Evolutionary conservation across 805 yeast genomes (phyloP).

Genomic region (Saccharomycopsis oosterbeekiorum): DNA sequence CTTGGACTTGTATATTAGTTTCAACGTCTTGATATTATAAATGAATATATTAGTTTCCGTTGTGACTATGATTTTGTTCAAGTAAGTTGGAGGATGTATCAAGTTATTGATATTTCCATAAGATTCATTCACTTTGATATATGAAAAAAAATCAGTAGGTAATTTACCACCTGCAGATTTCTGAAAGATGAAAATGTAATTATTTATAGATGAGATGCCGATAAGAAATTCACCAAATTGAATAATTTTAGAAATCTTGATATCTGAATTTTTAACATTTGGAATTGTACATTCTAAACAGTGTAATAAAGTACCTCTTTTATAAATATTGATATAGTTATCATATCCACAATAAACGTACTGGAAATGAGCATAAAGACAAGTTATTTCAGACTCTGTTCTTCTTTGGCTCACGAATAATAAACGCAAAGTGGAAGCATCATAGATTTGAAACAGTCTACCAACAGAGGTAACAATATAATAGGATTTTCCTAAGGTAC

Average conservation of each 20-base stretch:
- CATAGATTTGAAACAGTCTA: slow-evolving; percentile 82
- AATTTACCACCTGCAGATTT: slow-evolving; percentile 35
- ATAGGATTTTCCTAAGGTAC: slow-evolving; percentile 80
- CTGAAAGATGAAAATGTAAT: slow-evolving; percentile 44
- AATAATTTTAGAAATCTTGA: slow-evolving; percentile 37
- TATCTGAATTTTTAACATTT: slow-evolving; percentile 8
- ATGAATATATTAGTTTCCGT: slow-evolving; percentile 54
- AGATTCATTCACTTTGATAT: slow-evolving; percentile 44
- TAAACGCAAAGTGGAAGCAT: slow-evolving; percentile 75
- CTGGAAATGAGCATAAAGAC: slow-evolving; percentile 73
- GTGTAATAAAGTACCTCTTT: slow-evolving; percentile 63
- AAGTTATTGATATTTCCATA: slow-evolving; percentile 65
- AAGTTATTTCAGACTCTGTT: slow-evolving; percentile 59
- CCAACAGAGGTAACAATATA: slow-evolving; percentile 89
- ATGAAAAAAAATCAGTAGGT: slow-evolving; percentile 60
- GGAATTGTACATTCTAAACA: slow-evolving; percentile 26
- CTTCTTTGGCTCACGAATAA: slow-evolving; percentile 78
- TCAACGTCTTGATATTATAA: slow-evolving; percentile 70
- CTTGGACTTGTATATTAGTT: slow-evolving; percentile 48
- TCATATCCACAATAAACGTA: slow-evolving; percentile 72
- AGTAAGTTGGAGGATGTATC: slow-evolving; percentile 80
- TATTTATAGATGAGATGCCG: slow-evolving; percentile 35
- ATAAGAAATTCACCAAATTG: slow-evolving; percentile 75
- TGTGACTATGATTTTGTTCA: slow-evolving; percentile 82
- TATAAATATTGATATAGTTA: slow-evolving; percentile 62